Evolutionary conservation across 192 early-diverging fungal species (phyloP), one percentile per base, ranked within the genome.

Genomic region (Umbelopsis vinacea): DNA sequence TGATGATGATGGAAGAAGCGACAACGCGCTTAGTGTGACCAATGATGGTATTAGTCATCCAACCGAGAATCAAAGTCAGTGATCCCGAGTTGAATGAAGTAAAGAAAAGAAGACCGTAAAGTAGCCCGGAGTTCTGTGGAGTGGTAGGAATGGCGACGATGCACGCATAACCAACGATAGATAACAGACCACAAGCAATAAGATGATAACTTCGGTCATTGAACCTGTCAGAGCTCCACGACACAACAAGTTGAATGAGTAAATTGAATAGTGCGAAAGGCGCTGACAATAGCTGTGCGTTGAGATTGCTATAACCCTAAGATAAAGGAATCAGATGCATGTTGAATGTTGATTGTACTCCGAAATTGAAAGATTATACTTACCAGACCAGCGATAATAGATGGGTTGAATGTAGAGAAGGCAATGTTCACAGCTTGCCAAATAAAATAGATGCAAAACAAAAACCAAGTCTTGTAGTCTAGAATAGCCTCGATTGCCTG

Each of bases 401-500:
- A 68, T 24, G 67, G 67, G 40, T 45, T 50, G 52, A 71, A 68
- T 17, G 48, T 52, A 37, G 72, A 73, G 22, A 71, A 74, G 10
- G 48, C 53, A 40, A 71, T 60, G 4, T 72, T 60, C 26, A 55
- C 66, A 6, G 48, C 43, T 74, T 71, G 73, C 74, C 74, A 71
- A 37, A 68, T 68, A 8, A 74, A 75, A 52, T 74, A 74, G 15
- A 74, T 71, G 40, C 69, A 54, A 35, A 60, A 68, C 21, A 74
- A 33, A 40, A 74, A 35, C 74, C 74, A 74, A 19, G 68, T 71
- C 66, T 74, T 74, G 69, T 74, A 71, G 26, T 74, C 74, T 11
- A 24, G 9, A 6, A 74, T 23, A n/a, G 74, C 74, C 40, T 74
- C 74, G 15, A 23, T 46, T 14, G 67, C 33, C 23, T 74, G 74